Evolutionary conservation across 179 eudicot species (phyloP), one percentile per base, ranked within the genome.

Genomic region (Nepenthes alata): DNA sequence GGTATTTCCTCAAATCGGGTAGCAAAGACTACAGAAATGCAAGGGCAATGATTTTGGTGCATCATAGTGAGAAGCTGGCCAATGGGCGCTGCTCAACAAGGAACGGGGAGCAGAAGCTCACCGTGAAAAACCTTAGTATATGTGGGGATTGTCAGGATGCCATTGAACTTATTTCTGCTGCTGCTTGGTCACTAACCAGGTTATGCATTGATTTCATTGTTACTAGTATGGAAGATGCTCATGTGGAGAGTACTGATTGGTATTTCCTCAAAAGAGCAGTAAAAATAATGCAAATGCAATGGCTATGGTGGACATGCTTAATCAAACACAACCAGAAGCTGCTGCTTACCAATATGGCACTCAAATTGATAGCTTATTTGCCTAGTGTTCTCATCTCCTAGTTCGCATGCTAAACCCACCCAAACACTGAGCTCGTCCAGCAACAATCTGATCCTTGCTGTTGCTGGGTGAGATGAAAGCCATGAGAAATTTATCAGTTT

Each of bases 101-200:
- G 70, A 75, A 75, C 1, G 81, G 79, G 39, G 78, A 76, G 60
- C 84, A 91, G 55, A 67, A 87, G 36, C 72, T 87, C 38, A 83
- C 85, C 54, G 78, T 87, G 63, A 90, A 87, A 80, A 90, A 87
- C 66, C 76, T 87, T 59, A 85, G 97, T 72, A 90, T 90, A 63
- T 89, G 96, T 68, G 91, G 83, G 62, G 96, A 86, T 76, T 89
- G 91, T 71, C 97, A 89, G 50, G 84, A 85, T 74, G 91, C 95
- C 8, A 77, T 87, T 37, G 83, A 81, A 65, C 64, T 75, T 51
- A 75, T 89, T 61, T 85, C 97, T 67, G 72, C 65, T 55, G 81
- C 85, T 38, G 78, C 83, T 7, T 47, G 64, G 85, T 87, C 62
- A 87, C 93, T 38, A 81, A 87, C 49, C 81, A 95, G 75, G 97